Base-by-base conservation (phyloP, 2,329 filamentous ascomycete species). In the Blumeriella jaapii region DNA sequence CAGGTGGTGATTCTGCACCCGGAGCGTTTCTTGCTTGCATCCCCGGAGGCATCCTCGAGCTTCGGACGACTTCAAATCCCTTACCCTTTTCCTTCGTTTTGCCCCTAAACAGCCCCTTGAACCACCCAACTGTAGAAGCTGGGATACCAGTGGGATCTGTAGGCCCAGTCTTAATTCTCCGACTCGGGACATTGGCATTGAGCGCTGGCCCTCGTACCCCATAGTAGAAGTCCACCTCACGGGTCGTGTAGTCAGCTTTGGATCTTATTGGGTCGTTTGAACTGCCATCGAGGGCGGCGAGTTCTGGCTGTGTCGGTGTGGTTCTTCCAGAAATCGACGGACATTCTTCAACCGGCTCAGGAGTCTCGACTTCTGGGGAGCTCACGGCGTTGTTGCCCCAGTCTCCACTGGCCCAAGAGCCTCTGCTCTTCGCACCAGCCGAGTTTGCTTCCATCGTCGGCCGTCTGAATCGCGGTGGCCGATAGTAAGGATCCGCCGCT, bases 221-320 rank as follows among this genome's bases (percentile, higher is more conserved):
- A 52, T 98, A 96, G 60, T 96, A 96, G 52, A 94, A 94, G 57
- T 98, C 91, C 0, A 93, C 85, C 58, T 98, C 91, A 37, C 91
- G 79, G 1, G 89, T 91, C 2, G 87, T 80, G 54, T 96, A 96
- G 54, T 98, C 89, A 29, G 75, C 69, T 14, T 74, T 77, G 1
- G 66, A 48, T 22, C 52, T 45, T 19, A 45, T 41, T 6, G 46
- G 39, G 12, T 55, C 51, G 10, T 42, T 34, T 10, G 44, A 37
- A 24, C 39, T 47, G 6, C 44, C 47, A 26, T 55, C 51, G 10
- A 48, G 23, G 5, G 31, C 17, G 17, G 32, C 28, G 23, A 42
- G 24, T 34, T 26, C 25, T 24, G 39, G 60, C n/a, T 61, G 56
- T 7, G 69, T 53, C n/a, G 67, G 66, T 2, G 68, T 68, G 11